Evolutionary conservation across 129 eudicot genomes (phyloP).

Genomic region (Chrysanthemum seticuspe): DNA sequence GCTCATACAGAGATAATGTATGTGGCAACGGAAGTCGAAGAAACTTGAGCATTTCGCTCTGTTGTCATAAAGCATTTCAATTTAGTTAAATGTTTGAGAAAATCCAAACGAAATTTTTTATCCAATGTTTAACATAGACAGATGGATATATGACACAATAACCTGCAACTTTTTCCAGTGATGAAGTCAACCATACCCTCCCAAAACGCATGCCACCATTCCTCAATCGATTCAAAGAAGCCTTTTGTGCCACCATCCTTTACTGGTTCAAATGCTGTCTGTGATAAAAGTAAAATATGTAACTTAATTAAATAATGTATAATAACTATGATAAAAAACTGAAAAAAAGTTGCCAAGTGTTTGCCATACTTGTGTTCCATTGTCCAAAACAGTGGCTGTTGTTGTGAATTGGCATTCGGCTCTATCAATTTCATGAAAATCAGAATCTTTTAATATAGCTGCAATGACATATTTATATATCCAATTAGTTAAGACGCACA

Average conservation of each 20-base stretch:
- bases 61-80: slow-evolving; percentile 28
- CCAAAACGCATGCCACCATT: slow-evolving; percentile 69
- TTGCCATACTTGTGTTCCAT: slow-evolving; percentile 78
- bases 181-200: slow-evolving; percentile 63
- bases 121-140: background rate
- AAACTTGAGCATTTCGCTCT: slow-evolving; percentile 69
- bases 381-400: slow-evolving; percentile 79
- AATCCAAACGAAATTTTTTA: background rate
- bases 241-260: slow-evolving; percentile 48
- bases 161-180: slow-evolving; percentile 88
- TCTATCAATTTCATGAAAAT: slow-evolving; percentile 77
- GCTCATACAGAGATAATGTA: slow-evolving; percentile 81
- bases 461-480: slow-evolving; percentile 35
- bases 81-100: background rate
- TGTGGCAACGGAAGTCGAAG: slow-evolving; percentile 79
- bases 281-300: slow-evolving; percentile 1
- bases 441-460: slow-evolving; percentile 92
- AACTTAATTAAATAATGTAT: slow-evolving; percentile 4
- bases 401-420: slow-evolving; percentile 96
- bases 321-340: background rate
- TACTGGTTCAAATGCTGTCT: slow-evolving; percentile 79
- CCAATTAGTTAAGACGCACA: background rate
- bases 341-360: background rate
- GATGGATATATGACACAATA: slow-evolving; percentile 1
- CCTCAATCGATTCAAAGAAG: slow-evolving; percentile 65